Percentiles rank a stretch among this genome's conserved stretches.
Evolutionary conservation across 768 basidiomycete genomes (phyloP).

Genomic region (Suillus brevipes): DNA sequence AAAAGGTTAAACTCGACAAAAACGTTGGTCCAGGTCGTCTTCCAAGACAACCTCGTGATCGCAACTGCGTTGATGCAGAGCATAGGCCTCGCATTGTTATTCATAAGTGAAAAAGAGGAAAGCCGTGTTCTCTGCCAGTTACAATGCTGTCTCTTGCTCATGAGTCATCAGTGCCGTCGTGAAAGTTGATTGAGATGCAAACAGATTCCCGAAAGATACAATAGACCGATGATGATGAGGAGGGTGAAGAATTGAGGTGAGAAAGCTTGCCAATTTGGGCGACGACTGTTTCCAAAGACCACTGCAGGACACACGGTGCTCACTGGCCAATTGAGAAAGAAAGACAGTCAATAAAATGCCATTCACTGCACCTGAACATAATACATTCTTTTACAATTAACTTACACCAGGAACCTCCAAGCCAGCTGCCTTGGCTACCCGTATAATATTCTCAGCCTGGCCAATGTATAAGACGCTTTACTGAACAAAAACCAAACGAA

Average conservation of each 20-base stretch:
- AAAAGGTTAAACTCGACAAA: background rate
- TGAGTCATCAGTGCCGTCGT: background rate
- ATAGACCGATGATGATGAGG: background rate
- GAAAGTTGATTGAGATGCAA: background rate
- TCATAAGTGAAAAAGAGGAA: background rate
- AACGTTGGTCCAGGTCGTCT: background rate
- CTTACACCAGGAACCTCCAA: constrained; percentile 49
- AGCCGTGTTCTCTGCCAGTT: background rate
- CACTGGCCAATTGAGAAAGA: background rate
- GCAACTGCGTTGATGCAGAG: background rate
- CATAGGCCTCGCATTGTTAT: background rate
- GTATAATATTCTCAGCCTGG: constrained; percentile 53
- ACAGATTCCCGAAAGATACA: background rate
- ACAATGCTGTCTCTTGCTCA: background rate
- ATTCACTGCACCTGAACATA: background rate
- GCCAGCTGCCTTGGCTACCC: constrained; percentile 54
- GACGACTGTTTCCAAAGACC: background rate
- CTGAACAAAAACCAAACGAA: constrained; percentile 5
- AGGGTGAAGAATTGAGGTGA: background rate
- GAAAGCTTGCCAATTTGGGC: background rate
- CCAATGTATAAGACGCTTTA: constrained; percentile 2
- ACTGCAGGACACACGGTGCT: background rate
- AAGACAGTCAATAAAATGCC: background rate
- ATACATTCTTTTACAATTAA: constrained; percentile 11
- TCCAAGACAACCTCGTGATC: background rate